Base-by-base conservation (phyloP, 2,329 filamentous ascomycete genomes). In the Pseudonectria foliicola region DNA sequence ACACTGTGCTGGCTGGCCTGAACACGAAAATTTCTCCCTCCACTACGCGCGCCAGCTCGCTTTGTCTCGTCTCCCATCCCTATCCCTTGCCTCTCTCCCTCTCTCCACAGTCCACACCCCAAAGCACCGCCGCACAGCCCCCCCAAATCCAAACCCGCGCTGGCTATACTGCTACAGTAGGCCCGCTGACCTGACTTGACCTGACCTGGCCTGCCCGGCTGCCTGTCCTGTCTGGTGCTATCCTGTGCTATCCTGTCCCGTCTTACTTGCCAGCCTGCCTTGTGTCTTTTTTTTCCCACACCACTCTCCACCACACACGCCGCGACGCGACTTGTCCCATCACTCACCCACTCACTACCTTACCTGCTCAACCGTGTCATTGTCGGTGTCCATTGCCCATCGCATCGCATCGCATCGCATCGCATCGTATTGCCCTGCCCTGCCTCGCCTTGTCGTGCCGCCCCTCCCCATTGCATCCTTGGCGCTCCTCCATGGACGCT, bases 261-360 rank as follows among this genome's bases (percentile, higher is more conserved):
- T 30, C 28, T 16, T 30, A n/a, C n/a, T n/a, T n/a, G n/a, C n/a
- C n/a, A 29, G 4, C 13, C 16, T 33, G 29, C n/a, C n/a, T n/a
- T n/a, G n/a, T n/a, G n/a, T 41, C 32, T 35, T 46, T 44, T 44
- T 50, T 54, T 57, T 55, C 55, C 53, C 50, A 53, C 54, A 55
- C 49, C 48, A 50, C 56, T 57, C 54, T 60, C 60, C 56, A 56
- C 59, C 57, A 60, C 52, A 54, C 55, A 60, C 57, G 56, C 58
- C 61, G 60, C 60, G 61, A 62, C 61, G 61, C 61, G 61, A 62
- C 59, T 61, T 56, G 50, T 54, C 52, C 18, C 57, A 61, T 60
- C 61, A 58, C 59, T 54, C n/a, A n/a, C n/a, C n/a, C n/a, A n/a
- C n/a, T 60, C 61, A 58, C 18, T 21, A 21, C 18, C 18, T 21